These are phyloP conservation scores for Zelonia costaricensis DNA, from an alignment of 208 protist species.

Conservation along the genomic window DNA sequence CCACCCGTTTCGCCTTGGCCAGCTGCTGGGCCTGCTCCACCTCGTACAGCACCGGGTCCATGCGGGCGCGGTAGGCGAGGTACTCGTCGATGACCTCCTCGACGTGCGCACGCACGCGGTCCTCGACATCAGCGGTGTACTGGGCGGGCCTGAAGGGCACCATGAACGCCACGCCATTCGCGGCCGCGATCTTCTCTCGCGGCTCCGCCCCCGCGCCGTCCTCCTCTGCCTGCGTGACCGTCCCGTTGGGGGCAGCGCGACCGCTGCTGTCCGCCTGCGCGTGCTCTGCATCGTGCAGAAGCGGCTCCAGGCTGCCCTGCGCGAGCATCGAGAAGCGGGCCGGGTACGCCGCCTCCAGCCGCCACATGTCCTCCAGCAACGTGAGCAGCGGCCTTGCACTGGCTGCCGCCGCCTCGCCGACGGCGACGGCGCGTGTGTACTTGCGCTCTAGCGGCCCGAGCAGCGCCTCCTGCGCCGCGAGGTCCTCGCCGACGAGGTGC, in stretches of 20 bases:
- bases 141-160: slow-evolving; percentile 61
- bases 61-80: slow-evolving; percentile 59
- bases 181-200: not conserved
- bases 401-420: slow-evolving; percentile 30
- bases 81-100: slow-evolving; percentile 73
- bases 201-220: not conserved
- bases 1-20: slow-evolving; percentile 40
- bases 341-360: slow-evolving; percentile 64
- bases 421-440: slow-evolving; percentile 30
- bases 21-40: slow-evolving; percentile 51
- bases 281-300: not conserved
- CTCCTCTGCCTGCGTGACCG: slow-evolving; percentile 5
- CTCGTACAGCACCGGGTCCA: slow-evolving; percentile 67
- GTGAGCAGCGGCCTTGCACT: slow-evolving; percentile 29
- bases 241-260: slow-evolving; percentile 30
- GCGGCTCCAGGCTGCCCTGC: slow-evolving; percentile 17
- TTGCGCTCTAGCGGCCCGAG: slow-evolving; percentile 54
- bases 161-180: slow-evolving; percentile 23
- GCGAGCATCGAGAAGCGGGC: slow-evolving; percentile 66
- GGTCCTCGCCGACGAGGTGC: slow-evolving; percentile 53
- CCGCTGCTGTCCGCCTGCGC: slow-evolving; percentile 11
- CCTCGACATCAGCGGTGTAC: slow-evolving; percentile 60
- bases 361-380: slow-evolving; percentile 61
- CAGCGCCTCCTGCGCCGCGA: slow-evolving; percentile 49
- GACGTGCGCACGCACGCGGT: slow-evolving; percentile 69